phyloP scores from a whole-genome alignment of 192 early-diverging fungal species.

The Entomortierella lignicola region DNA sequence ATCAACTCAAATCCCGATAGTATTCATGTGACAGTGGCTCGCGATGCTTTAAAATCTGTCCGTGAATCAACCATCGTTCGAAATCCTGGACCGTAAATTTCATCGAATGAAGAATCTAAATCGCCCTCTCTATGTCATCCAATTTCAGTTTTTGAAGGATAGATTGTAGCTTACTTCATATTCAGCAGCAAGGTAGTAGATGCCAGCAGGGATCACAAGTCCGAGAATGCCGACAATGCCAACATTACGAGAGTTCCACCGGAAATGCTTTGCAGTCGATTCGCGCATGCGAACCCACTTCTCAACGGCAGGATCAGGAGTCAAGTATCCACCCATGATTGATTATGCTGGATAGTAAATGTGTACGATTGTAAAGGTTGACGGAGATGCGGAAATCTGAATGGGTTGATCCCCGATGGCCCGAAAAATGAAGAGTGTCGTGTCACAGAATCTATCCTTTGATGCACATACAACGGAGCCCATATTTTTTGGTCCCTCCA shows the following conservation, averaged over 20 bases:
- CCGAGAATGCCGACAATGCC: constrained; percentile 34
- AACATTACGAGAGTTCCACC: constrained; percentile 43
- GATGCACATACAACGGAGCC: neutral
- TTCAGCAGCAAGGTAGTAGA: constrained; percentile 30
- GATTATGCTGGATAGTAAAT: neutral
- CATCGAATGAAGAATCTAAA: too few relatives aligned
- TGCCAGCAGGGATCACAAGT: constrained; percentile 46
- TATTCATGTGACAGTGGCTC: too few relatives aligned
- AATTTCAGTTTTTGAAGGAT: neutral
- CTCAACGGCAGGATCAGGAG: constrained; percentile 48
- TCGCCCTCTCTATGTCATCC: neutral
- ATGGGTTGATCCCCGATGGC: neutral
- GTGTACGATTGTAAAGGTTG: neutral
- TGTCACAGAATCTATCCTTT: neutral
- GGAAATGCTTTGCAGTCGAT: constrained; percentile 45
- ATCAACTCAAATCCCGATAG: too few relatives aligned
- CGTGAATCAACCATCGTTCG: too few relatives aligned
- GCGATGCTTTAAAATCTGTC: too few relatives aligned
- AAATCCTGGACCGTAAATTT: too few relatives aligned
- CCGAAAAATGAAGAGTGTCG: neutral
- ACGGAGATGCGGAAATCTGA: constrained; percentile 1
- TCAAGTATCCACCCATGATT: constrained; percentile 51
- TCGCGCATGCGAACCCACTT: constrained; percentile 58
- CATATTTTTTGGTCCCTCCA: neutral
- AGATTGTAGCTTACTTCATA: constrained; percentile 35